Conservation (phyloP, 495 filamentous ascomycete species). For the Penicillium lividum region DNA sequence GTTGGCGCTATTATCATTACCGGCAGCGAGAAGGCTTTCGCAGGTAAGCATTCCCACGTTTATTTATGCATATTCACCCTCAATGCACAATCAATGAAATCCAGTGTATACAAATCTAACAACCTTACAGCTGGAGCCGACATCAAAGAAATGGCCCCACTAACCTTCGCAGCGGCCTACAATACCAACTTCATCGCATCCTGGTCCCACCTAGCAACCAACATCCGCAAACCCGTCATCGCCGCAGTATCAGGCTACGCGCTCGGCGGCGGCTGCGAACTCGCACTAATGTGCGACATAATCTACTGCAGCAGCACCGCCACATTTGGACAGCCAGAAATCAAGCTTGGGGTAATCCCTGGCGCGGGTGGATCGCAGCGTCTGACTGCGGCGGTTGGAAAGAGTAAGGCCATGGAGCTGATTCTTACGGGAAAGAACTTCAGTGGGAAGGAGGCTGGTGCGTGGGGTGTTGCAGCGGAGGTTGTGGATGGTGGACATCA, state of each 20-base stretch:
- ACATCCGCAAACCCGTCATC: constrained; percentile 88
- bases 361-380: constrained; percentile 91
- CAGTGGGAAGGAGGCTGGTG: constrained; percentile 73
- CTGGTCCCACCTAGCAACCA: constrained; percentile 81
- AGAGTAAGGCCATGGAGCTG: constrained; percentile 89
- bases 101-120: background rate
- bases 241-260: constrained; percentile 93
- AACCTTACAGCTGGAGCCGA: constrained; percentile 74
- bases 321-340: constrained; percentile 94
- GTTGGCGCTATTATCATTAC: constrained; percentile 84
- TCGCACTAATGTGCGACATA: constrained; percentile 97
- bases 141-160: constrained; percentile 96
- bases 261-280: constrained; percentile 91
- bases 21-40: constrained; percentile 84
- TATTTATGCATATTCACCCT: background rate
- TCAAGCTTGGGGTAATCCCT: constrained; percentile 89
- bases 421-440: constrained; percentile 87
- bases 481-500: constrained; percentile 76
- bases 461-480: constrained; percentile 87
- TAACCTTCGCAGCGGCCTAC: constrained; percentile 85
- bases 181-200: constrained; percentile 85
- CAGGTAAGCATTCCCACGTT: constrained; percentile 43
- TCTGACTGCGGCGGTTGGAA: constrained; percentile 84
- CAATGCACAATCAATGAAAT: no score
- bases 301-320: constrained; percentile 82